These are phyloP conservation scores for Alternaria arbusti DNA, from an alignment of 2,329 filamentous ascomycete species.

Conservation along the genomic window DNA sequence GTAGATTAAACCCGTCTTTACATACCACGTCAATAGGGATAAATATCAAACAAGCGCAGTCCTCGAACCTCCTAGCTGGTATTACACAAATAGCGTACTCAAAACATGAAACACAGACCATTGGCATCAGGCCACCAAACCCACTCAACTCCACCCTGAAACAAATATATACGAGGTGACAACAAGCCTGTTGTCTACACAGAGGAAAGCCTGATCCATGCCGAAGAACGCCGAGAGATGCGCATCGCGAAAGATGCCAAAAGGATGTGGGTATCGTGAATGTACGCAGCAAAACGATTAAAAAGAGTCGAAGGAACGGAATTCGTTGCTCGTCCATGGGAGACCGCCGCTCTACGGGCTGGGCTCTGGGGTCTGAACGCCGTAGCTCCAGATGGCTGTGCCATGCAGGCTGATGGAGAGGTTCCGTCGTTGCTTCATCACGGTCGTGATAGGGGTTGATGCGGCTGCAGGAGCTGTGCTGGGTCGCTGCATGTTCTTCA, in stretches of 20 bases:
- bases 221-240: constrained; percentile 12
- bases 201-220: background rate
- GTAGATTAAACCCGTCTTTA: background rate
- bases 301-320: constrained; percentile 3
- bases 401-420: constrained; percentile 36
- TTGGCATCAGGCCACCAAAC: background rate
- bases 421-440: constrained; percentile 27
- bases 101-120: constrained; percentile 4
- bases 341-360: constrained; percentile 37
- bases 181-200: constrained; percentile 4
- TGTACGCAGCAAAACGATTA: constrained; percentile 10
- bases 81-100: constrained; percentile 14
- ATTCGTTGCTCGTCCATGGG: constrained; percentile 4
- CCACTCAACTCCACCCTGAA: constrained; percentile 1
- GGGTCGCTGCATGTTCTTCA: constrained; percentile 39
- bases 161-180: background rate
- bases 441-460: background rate
- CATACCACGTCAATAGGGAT: background rate
- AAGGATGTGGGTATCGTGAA: constrained; percentile 27
- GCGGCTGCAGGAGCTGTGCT: constrained; percentile 5
- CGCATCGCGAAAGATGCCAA: constrained; percentile 7
- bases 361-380: constrained; percentile 48
- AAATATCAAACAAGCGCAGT: background rate
- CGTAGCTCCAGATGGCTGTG: constrained; percentile 39
- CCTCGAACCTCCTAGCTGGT: constrained; percentile 8